A percentile compares a stretch with the other conserved stretches of the same genome.
Evolutionary conservation across 176 grass and related monocot genomes (phyloP).

Genomic region (bread wheat (Triticum aestivum)): DNA sequence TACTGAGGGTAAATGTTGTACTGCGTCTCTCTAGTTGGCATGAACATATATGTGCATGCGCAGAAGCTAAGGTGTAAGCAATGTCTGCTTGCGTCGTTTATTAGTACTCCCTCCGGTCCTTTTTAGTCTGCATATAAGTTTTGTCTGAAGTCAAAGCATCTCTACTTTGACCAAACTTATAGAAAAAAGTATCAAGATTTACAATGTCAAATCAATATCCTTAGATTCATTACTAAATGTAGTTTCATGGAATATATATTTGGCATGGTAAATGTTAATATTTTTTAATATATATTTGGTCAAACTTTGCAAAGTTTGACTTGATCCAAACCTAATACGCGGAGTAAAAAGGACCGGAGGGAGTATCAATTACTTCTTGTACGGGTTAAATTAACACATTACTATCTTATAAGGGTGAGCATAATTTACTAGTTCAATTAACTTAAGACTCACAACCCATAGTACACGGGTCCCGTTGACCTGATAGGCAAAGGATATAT

Average conservation of each 20-base stretch:
- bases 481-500: background rate
- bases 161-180: too few relatives aligned
- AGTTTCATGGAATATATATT: too few relatives aligned
- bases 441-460: conserved; percentile 1
- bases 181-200: too few relatives aligned
- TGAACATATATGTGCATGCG: background rate
- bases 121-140: too few relatives aligned
- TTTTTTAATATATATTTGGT: too few relatives aligned
- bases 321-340: too few relatives aligned
- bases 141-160: too few relatives aligned
- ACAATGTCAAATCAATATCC: too few relatives aligned
- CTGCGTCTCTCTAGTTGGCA: background rate
- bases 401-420: background rate
- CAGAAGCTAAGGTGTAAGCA: conserved; percentile 1
- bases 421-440: background rate
- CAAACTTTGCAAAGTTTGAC: too few relatives aligned
- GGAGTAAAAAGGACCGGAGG: too few relatives aligned
- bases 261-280: too few relatives aligned
- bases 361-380: background rate
- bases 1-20: background rate
- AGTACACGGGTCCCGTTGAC: background rate
- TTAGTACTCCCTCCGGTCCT: background rate
- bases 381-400: background rate
- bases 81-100: background rate
- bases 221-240: too few relatives aligned